These are phyloP conservation scores for Puccinia horiana DNA, from an alignment of 1,284 basidiomycete genomes.

Conservation along the genomic window DNA sequence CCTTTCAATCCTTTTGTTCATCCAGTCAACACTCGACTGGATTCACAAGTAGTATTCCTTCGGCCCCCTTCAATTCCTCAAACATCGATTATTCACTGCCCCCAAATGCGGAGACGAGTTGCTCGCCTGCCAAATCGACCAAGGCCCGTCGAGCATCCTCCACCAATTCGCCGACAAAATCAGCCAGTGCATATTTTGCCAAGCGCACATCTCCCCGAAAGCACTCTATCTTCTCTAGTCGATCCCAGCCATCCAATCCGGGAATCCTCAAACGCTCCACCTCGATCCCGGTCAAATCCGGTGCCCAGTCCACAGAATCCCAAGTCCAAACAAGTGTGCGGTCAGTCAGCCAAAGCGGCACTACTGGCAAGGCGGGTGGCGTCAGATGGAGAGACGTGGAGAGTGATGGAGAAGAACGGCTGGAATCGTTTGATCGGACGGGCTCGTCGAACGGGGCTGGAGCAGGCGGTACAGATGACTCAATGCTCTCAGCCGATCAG, in stretches of 20 bases:
- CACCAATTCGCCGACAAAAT: conserved; percentile 17
- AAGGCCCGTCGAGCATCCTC: neutral
- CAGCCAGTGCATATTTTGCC: conserved; percentile 5
- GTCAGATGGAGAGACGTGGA: conserved; percentile 46
- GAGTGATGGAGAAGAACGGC: conserved; percentile 32
- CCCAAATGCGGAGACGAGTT: conserved; percentile 10
- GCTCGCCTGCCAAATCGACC: neutral
- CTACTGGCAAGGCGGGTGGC: conserved; percentile 2
- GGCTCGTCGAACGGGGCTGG: conserved; percentile 10
- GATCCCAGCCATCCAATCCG: neutral
- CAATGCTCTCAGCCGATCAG: conserved; percentile 19
- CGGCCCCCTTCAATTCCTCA: neutral
- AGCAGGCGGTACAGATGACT: conserved; percentile 2
- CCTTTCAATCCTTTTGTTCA: conserved; percentile 18
- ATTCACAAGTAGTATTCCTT: neutral
- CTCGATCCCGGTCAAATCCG: neutral
- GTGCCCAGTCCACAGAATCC: neutral
- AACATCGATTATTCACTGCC: conserved; percentile 4
- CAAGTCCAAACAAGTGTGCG: neutral
- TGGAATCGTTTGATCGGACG: conserved; percentile 36
- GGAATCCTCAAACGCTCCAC: conserved; percentile 1
- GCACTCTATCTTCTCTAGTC: neutral
- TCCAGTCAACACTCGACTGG: conserved; percentile 13
- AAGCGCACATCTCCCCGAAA: conserved; percentile 26
- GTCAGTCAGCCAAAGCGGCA: neutral